Percentiles rank a stretch among this genome's conserved stretches.
Conservation (phyloP, 2,329 filamentous ascomycete genomes). For the Aspergillus novoparasiticus region DNA sequence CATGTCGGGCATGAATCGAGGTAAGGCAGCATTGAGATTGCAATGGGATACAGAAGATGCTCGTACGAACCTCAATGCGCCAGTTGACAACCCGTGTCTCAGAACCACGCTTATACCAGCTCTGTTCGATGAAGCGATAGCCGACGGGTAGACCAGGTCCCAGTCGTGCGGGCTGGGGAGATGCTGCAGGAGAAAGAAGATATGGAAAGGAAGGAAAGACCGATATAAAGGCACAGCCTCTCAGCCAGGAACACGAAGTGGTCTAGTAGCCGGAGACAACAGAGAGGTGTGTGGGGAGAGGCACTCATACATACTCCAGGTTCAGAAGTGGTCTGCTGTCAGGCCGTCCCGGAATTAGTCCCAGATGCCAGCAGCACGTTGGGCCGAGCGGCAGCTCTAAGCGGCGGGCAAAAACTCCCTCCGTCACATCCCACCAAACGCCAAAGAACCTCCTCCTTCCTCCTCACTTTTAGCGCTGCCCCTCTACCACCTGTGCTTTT, state of each 20-base stretch:
- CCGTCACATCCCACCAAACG: slow-evolving; percentile 19
- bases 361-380: slow-evolving; percentile 9
- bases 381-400: slow-evolving; percentile 18
- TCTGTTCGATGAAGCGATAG: slow-evolving; percentile 11
- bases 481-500: neutral
- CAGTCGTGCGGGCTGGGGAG: neutral
- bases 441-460: slow-evolving; percentile 9
- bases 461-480: slow-evolving; percentile 2
- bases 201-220: neutral
- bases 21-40: slow-evolving; percentile 22
- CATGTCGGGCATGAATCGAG: slow-evolving; percentile 17
- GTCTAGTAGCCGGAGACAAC: slow-evolving; percentile 11
- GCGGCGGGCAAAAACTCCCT: slow-evolving; percentile 24
- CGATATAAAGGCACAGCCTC: slow-evolving; percentile 7
- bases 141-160: neutral
- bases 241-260: slow-evolving; percentile 2
- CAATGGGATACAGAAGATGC: slow-evolving; percentile 8
- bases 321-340: slow-evolving; percentile 7
- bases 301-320: slow-evolving; percentile 2
- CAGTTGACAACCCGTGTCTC: slow-evolving; percentile 38
- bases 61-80: slow-evolving; percentile 43
- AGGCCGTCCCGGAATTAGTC: slow-evolving; percentile 5
- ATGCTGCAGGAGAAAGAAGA: neutral
- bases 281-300: slow-evolving; percentile 15
- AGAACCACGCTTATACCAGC: slow-evolving; percentile 16